Base-by-base conservation (phyloP, 2,329 filamentous ascomycete genomes). In the Microsporum canis region DNA sequence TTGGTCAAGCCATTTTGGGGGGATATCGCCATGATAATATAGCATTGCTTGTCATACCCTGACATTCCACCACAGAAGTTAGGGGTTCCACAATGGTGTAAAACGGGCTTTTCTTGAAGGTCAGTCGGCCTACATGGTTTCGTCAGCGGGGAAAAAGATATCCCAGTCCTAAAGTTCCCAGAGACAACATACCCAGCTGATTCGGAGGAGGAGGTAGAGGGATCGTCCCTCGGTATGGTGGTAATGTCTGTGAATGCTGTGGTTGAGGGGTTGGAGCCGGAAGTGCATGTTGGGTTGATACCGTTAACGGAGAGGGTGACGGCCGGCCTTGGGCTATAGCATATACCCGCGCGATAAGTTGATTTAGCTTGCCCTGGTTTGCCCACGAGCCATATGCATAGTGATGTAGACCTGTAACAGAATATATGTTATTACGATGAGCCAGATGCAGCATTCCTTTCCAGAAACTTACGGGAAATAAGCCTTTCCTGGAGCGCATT, bases 71-170 rank as follows among this genome's bases (percentile, higher is more conserved):
- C 17, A 86, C 77, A 5, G 80, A 76, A 3, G 88, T 84, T 4
- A 96, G 74, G 33, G 84, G 80, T 60, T 84, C 78, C 53, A 85
- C 71, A 36, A 92, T 79, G 8, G 83, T 82, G 70, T 92, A 96
- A 73, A 96, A 99, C 0, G 94, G 92, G 68, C 90, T 96, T 3
- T 84, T 73, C 69, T 89, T 92, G 76, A 88, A 88, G 57, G 73
- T 75, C 56, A 83, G 72, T 55, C 72, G 74, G 60, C 73, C 78
- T 78, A 65, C 36, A 29, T 36, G 14, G 17, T 17, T 17, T 31
- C 2, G 31, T 55, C 14, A 55, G 49, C 31, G 14, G 63, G 53
- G 1, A 10, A 31, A 27, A 17, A 49, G 33, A 2, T 23, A 23
- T 5, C 6, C 49, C n/a, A 7, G n/a, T 14, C 23, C 8, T 29